Evolutionary conservation across 495 filamentous ascomycete species (phyloP), one percentile per base, ranked within the genome.

Genomic region (Schizothecium vesticola): DNA sequence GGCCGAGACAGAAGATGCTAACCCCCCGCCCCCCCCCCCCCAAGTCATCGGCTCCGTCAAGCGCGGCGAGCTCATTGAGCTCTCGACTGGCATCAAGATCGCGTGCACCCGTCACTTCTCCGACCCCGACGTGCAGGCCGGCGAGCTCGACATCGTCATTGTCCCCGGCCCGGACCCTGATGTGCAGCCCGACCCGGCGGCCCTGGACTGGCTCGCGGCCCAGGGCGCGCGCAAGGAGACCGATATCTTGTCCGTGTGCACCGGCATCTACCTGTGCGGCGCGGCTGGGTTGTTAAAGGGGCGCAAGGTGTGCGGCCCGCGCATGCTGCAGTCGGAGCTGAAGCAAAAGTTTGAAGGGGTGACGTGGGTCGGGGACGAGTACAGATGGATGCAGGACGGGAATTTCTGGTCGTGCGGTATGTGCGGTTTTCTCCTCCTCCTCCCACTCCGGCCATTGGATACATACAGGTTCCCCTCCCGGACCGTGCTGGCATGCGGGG

Each of bases 331-430:
- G 67, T 74, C 77, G 1, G 56, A 71, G 21, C 72, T 89, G 61
- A 74, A 67, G 59, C 72, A 77, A 43, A 76, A 75, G 61, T 86
- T 84, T 57, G 84, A 78, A 2, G 80, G 80, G 0, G 79, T 80
- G 33, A 75, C 75, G 28, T 77, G 83, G 74, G 80, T 83, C 57
- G 84, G 83, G 25, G 75, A 84, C 19, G 77, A 79, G 65, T 59
- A 81, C 59, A 69, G 86, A 29, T 84, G 86, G 77, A 76, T 81
- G 16, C 74, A 78, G 55, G 86, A 89, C 74, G 87, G 86, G n/a
- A 86, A 85, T 71, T 70, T 90, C 21, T 89, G 87, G 87, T 82
- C 80, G 13, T 79, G 83, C 68, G 87, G 86, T 89, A 79, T 63
- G 84, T 77, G 13, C 7, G 43, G 16, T 58, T 33, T 43, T 28